Conservation (phyloP, 352 stramenopile genomes). For the Aphanomyces cochlioides region DNA sequence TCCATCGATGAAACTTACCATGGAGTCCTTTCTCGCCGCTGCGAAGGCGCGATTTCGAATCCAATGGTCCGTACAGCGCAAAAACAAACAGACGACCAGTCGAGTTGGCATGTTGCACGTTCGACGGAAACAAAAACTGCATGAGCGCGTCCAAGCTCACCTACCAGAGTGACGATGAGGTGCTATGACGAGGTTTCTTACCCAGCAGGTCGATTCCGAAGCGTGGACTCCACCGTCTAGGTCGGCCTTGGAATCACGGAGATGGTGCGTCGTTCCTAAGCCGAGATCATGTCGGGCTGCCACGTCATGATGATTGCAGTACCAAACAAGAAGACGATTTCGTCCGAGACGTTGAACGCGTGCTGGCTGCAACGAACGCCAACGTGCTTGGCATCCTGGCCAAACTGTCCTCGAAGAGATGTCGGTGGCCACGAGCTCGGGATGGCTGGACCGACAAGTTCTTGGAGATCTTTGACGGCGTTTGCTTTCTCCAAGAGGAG, state of each 20-base stretch:
- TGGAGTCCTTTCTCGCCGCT: constrained; percentile 58
- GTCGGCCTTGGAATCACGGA: no score
- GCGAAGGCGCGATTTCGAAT: constrained; percentile 49
- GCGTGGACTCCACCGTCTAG: no score
- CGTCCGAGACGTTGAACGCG: constrained; percentile 37
- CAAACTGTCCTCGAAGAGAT: constrained; percentile 45
- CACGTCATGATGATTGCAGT: no score
- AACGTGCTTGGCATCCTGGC: constrained; percentile 37
- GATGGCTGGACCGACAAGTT: constrained; percentile 47
- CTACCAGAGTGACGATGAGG: background rate
- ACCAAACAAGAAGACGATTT: constrained; percentile 46
- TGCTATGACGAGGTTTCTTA: no score
- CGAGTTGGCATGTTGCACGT: constrained; percentile 74
- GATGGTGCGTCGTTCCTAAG: no score
- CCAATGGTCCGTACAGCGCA: constrained; percentile 71
- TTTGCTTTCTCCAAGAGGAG: constrained; percentile 46
- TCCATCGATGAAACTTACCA: constrained; percentile 11
- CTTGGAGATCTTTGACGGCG: constrained; percentile 47
- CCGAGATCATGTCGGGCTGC: no score
- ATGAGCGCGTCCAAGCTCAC: constrained; percentile 56
- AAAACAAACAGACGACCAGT: constrained; percentile 77
- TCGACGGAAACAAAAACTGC: constrained; percentile 68
- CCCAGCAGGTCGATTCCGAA: no score
- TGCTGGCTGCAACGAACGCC: constrained; percentile 45
- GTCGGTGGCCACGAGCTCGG: constrained; percentile 35